Conservation (phyloP, 345 rosid genomes). For the Murraya paniculata region DNA sequence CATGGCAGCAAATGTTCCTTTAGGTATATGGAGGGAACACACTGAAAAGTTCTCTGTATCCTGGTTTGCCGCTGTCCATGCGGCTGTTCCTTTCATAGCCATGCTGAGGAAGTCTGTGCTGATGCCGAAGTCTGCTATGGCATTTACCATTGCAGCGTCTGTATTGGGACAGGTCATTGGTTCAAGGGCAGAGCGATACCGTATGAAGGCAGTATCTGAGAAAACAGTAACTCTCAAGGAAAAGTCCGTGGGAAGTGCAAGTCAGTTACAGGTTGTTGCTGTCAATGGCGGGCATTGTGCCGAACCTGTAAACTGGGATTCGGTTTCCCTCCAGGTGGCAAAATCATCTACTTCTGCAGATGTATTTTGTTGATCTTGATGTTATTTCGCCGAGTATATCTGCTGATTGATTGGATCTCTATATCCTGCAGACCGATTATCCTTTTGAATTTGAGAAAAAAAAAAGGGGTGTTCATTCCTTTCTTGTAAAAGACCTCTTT, state of each 20-base stretch:
- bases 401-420: background rate
- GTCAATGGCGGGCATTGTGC: conserved; percentile 34
- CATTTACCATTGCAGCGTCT: conserved; percentile 86
- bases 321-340: conserved; percentile 33
- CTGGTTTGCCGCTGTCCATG: conserved; percentile 92
- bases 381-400: background rate
- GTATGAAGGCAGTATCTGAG: conserved; percentile 54
- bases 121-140: conserved; percentile 98
- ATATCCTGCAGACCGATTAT: background rate
- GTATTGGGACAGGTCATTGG: conserved; percentile 91
- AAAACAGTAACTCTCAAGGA: conserved; percentile 30
- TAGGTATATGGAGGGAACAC: conserved; percentile 97
- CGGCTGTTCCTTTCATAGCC: conserved; percentile 91
- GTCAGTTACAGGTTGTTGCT: conserved; percentile 27
- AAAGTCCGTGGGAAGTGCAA: conserved; percentile 13
- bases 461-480: background rate
- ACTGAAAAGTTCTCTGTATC: conserved; percentile 74
- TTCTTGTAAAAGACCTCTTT: conserved; percentile 10
- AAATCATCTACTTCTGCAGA: conserved; percentile 35
- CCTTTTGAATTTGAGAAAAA: background rate
- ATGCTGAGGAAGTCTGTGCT: conserved; percentile 84
- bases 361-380: conserved; percentile 36
- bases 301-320: conserved; percentile 38
- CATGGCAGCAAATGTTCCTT: conserved; percentile 90
- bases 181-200: conserved; percentile 88